phyloP scores from a whole-genome alignment of 345 rosid species.

The Eutrema yunnanense region DNA sequence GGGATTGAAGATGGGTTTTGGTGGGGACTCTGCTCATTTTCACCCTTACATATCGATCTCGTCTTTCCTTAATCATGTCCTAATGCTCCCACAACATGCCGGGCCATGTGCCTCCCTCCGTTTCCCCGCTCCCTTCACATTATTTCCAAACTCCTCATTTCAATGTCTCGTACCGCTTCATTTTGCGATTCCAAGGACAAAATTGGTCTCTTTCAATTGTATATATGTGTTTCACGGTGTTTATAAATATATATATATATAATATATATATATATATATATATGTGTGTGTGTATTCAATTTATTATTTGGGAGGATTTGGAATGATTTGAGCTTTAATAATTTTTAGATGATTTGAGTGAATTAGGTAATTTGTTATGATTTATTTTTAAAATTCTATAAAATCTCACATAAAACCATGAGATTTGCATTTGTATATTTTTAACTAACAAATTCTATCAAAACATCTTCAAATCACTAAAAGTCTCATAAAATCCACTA shows the following conservation, averaged over 20 bases:
- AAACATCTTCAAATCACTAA: too few species aligned
- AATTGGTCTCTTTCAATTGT: not conserved
- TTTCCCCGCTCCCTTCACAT: slow-evolving; percentile 7
- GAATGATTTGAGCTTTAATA: too few species aligned
- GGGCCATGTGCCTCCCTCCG: slow-evolving; percentile 45
- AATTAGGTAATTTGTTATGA: too few species aligned
- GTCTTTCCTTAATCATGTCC: slow-evolving; percentile 62
- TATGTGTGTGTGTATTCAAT: too few species aligned
- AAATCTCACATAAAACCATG: too few species aligned
- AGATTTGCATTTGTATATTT: too few species aligned
- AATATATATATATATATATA: too few species aligned
- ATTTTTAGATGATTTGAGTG: too few species aligned
- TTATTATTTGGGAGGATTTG: too few species aligned
- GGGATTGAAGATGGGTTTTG: slow-evolving; percentile 42
- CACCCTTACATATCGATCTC: slow-evolving; percentile 54
- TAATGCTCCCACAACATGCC: slow-evolving; percentile 55
- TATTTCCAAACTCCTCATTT: slow-evolving; percentile 15
- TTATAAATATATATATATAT: not conserved
- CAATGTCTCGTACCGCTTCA: slow-evolving; percentile 18
- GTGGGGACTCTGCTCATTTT: slow-evolving; percentile 61
- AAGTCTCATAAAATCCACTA: too few species aligned
- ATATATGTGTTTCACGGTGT: not conserved
- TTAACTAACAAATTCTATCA: too few species aligned
- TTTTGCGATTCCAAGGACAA: not conserved
- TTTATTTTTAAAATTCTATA: too few species aligned